A percentile compares a stretch with the other conserved stretches of the same genome.
These are phyloP conservation scores for Paecilomyces sp. DNA, from an alignment of 2,329 filamentous ascomycete genomes.

Conservation along the genomic window DNA sequence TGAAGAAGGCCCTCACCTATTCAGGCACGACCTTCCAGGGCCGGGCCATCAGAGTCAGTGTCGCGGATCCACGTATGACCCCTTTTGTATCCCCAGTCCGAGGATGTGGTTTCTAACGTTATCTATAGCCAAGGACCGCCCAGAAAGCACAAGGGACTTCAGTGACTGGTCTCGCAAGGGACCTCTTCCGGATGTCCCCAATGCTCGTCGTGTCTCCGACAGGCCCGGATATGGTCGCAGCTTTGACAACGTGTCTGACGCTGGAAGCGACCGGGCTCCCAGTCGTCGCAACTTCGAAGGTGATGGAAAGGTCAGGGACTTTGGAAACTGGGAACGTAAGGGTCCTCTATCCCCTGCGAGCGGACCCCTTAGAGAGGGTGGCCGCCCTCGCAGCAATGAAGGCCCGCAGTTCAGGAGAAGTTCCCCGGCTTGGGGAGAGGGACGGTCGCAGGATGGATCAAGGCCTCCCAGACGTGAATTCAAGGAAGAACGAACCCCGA, in stretches of 20 bases:
- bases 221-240: constrained; percentile 49
- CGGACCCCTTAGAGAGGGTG: constrained; percentile 49
- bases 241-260: constrained; percentile 49
- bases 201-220: constrained; percentile 49
- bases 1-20: constrained; percentile 82
- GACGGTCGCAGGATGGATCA: constrained; percentile 64
- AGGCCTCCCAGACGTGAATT: constrained; percentile 74
- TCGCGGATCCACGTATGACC: constrained; percentile 91
- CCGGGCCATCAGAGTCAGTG: constrained; percentile 83
- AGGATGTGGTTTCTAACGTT: constrained; percentile 25
- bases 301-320: constrained; percentile 72
- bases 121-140: constrained; percentile 71
- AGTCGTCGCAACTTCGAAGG: constrained; percentile 60
- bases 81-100: not conserved
- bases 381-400: constrained; percentile 54
- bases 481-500: constrained; percentile 60
- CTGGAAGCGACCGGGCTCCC: constrained; percentile 57
- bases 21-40: constrained; percentile 80
- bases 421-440: constrained; percentile 70
- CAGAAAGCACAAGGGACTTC: constrained; percentile 67
- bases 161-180: constrained; percentile 91
- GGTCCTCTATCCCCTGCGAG: constrained; percentile 74
- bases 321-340: constrained; percentile 89
- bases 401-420: constrained; percentile 55
- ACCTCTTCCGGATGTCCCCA: constrained; percentile 68